Evolutionary conservation across 768 basidiomycete genomes (phyloP).

Genomic region (Mycena maculata): DNA sequence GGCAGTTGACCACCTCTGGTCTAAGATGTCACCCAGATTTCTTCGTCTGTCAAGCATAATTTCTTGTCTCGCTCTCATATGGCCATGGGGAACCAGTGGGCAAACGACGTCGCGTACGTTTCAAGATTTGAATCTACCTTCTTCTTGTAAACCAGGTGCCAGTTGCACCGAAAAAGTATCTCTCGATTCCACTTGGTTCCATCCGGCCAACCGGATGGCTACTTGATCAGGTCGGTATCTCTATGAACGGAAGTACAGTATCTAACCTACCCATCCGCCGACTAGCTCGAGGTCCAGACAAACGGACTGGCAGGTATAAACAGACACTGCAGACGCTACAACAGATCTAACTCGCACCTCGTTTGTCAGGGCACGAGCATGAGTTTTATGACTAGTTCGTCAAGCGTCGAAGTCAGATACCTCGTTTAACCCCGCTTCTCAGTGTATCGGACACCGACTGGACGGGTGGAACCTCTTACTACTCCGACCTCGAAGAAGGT

Average conservation of each 20-base stretch:
- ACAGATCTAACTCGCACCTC: too few species aligned
- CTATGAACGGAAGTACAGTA: not conserved
- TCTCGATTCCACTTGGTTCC: slow-evolving; percentile 53
- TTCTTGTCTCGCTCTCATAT: slow-evolving; percentile 22
- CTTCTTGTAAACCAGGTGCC: not conserved
- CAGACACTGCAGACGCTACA: too few species aligned
- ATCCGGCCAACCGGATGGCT: slow-evolving; percentile 57
- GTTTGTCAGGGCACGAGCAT: slow-evolving; percentile 58
- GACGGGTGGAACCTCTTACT: slow-evolving; percentile 53
- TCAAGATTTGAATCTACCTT: not conserved
- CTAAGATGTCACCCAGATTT: slow-evolving; percentile 12
- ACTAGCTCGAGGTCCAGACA: slow-evolving; percentile 54
- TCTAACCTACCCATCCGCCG: not conserved
- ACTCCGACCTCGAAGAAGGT: slow-evolving; percentile 60
- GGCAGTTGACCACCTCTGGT: not conserved
- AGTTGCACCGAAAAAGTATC: slow-evolving; percentile 58
- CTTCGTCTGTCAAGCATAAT: slow-evolving; percentile 17
- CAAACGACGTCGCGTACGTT: slow-evolving; percentile 25
- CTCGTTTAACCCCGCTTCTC: not conserved
- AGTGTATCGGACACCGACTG: slow-evolving; percentile 57
- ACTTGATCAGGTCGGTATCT: slow-evolving; percentile 49
- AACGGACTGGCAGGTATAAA: slow-evolving; percentile 57
- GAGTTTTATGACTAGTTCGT: slow-evolving; percentile 56
- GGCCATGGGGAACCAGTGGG: slow-evolving; percentile 1
- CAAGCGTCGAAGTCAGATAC: not conserved